These are phyloP conservation scores for Colletotrichum liaoningense DNA, from an alignment of 2,329 filamentous ascomycete species.

Conservation along the genomic window DNA sequence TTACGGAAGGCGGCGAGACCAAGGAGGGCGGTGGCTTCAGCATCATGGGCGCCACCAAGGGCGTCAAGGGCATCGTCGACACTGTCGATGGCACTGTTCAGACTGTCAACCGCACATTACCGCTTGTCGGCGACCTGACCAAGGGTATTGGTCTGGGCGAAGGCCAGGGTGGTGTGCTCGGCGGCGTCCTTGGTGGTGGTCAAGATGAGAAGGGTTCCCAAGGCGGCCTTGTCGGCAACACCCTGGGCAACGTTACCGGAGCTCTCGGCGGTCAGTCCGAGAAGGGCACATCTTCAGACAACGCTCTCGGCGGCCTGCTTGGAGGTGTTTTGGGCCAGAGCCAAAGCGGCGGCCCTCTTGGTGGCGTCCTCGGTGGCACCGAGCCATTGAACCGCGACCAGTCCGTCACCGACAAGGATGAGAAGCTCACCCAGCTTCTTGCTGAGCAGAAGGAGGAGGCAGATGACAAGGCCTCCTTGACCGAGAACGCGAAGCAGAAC, in stretches of 20 bases:
- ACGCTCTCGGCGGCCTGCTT: conserved; percentile 9
- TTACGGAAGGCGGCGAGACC: conserved; percentile 53
- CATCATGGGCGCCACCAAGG: conserved; percentile 44
- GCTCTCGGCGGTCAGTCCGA: conserved; percentile 10
- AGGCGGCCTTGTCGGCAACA: conserved; percentile 7
- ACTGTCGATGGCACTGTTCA: conserved; percentile 38
- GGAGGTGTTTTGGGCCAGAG: conserved; percentile 22
- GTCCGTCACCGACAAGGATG: conserved; percentile 30
- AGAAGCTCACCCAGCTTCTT: conserved; percentile 31
- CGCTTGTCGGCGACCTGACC: conserved; percentile 35
- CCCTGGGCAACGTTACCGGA: not conserved
- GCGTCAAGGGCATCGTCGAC: conserved; percentile 38
- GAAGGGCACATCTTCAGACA: conserved; percentile 13
- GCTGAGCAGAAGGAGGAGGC: conserved; percentile 26
- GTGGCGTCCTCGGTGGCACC: conserved; percentile 21
- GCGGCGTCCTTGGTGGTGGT: conserved; percentile 23
- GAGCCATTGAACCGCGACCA: conserved; percentile 29
- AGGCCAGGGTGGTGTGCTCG: conserved; percentile 31
- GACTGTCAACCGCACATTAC: conserved; percentile 39
- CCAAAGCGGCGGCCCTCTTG: conserved; percentile 18
- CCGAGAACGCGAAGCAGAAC: conserved; percentile 35
- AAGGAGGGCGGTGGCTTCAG: conserved; percentile 43
- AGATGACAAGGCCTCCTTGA: conserved; percentile 25
- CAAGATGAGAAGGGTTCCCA: conserved; percentile 7
- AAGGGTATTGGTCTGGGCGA: conserved; percentile 36